Evolutionary conservation across 2,329 filamentous ascomycete genomes (phyloP).

Genomic region (Phyllosticta paracitricarpa): DNA sequence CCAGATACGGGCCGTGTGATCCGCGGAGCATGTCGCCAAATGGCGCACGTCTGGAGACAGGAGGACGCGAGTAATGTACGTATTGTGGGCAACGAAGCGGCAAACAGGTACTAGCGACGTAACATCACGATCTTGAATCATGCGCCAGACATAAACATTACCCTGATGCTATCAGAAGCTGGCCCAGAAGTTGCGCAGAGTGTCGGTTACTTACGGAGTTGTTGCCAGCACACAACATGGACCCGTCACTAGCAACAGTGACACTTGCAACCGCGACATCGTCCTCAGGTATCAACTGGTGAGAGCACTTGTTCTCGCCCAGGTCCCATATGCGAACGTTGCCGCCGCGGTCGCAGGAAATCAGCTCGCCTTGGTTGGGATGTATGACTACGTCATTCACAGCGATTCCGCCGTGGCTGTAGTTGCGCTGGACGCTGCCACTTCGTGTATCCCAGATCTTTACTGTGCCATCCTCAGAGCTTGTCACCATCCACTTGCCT

Average conservation of each 20-base stretch:
- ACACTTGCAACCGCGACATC: slow-evolving; percentile 90
- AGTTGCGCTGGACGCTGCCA: slow-evolving; percentile 82
- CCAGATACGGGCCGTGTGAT: slow-evolving; percentile 96
- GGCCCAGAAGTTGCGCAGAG: background rate
- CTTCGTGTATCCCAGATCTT: slow-evolving; percentile 94
- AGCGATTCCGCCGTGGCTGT: slow-evolving; percentile 74
- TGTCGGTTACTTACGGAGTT: slow-evolving; percentile 55
- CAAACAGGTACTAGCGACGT: slow-evolving; percentile 80
- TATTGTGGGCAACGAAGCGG: slow-evolving; percentile 81
- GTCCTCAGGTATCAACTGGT: slow-evolving; percentile 92
- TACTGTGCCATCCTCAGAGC: slow-evolving; percentile 89
- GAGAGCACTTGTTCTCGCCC: slow-evolving; percentile 92
- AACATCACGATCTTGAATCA: slow-evolving; percentile 71
- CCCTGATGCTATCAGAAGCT: slow-evolving; percentile 46
- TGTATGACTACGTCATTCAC: slow-evolving; percentile 99
- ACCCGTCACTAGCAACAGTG: slow-evolving; percentile 89
- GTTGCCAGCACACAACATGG: slow-evolving; percentile 85
- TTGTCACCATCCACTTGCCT: slow-evolving; percentile 99
- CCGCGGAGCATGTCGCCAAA: slow-evolving; percentile 84
- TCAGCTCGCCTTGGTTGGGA: slow-evolving; percentile 95
- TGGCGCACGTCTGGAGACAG: slow-evolving; percentile 91
- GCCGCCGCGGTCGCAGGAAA: slow-evolving; percentile 86
- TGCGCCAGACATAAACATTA: slow-evolving; percentile 94
- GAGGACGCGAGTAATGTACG: slow-evolving; percentile 85
- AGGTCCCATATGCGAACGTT: slow-evolving; percentile 95